Base-by-base conservation (phyloP, 306 rosid genomes). In the Styphnolobium japonicum region DNA sequence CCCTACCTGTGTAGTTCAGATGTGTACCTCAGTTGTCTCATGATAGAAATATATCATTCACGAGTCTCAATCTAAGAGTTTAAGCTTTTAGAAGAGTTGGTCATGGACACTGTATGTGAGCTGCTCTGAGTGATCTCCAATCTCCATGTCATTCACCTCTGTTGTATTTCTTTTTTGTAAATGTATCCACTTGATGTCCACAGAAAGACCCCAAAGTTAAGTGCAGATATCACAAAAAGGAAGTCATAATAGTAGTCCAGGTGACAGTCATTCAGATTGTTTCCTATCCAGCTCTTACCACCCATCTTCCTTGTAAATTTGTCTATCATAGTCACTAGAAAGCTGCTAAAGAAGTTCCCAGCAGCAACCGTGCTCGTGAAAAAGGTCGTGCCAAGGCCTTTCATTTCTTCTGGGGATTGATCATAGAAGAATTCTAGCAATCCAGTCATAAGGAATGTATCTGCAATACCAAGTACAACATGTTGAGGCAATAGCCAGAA, bases 391-490 rank as follows among this genome's bases (percentile, higher is more conserved):
- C 95, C 95, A 5, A 92, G 87, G 6, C 88, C 89, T 62, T 92
- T 92, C 97, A 92, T 86, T 34, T 92, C 90, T 76, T 92, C 93
- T 1, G 95, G 95, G 23, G 95, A 92, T 45, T 92, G 93, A 77
- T 92, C 97, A 51, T 90, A 92, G 83, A 92, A 92, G 80, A 92
- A 92, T 62, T 92, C 97, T 3, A 88, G 82, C 84, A 90, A 57
- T 2, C 97, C 97, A 34, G 87, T 81, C 7, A 87, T 87, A 9
- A 87, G 87, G 70, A 92, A 90, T 21, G 91, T 84, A 21, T 92
- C 89, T 2, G 92, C 88, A 5, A 92, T 10, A 6, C 97, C 97
- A 1, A 92, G 75, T 1, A 92, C 39, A 9, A 87, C 21, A 82
- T 90, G 83, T 46, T 90, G 97, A 29, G 97, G 97, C 58, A 92